These are phyloP conservation scores for Cordyceps militaris DNA, from an alignment of 2,329 filamentous ascomycete species.

Conservation along the genomic window DNA sequence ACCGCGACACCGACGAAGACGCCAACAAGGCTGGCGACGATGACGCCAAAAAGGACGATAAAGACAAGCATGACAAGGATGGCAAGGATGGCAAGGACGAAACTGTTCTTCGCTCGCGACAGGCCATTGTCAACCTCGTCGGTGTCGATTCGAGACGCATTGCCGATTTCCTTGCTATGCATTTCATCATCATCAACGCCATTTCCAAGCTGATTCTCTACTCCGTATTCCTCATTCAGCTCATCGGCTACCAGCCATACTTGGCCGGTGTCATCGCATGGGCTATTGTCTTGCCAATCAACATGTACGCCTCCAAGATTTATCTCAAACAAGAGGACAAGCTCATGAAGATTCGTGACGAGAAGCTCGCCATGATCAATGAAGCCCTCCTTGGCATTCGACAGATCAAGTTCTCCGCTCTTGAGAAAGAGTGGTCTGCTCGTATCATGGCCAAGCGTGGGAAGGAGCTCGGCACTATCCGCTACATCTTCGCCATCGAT, in stretches of 20 bases:
- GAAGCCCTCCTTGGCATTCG: constrained; percentile 73
- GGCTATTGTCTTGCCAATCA: constrained; percentile 58
- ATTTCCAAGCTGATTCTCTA: constrained; percentile 58
- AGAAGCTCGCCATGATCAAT: constrained; percentile 68
- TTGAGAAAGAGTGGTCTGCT: constrained; percentile 67
- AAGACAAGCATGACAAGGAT: constrained; percentile 33
- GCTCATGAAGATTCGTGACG: constrained; percentile 69
- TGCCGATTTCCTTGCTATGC: constrained; percentile 59
- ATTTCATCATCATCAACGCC: constrained; percentile 57
- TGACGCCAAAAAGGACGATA: constrained; percentile 30
- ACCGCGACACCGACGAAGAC: constrained; percentile 26
- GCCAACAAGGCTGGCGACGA: constrained; percentile 18
- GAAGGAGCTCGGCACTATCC: constrained; percentile 59
- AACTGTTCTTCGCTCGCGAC: constrained; percentile 41
- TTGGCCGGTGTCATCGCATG: constrained; percentile 59
- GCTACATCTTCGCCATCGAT: constrained; percentile 59
- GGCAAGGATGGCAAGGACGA: constrained; percentile 41
- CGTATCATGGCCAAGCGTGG: constrained; percentile 58
- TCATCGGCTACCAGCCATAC: constrained; percentile 67
- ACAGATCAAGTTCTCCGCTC: constrained; percentile 77
- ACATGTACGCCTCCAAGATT: constrained; percentile 57
- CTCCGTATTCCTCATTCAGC: constrained; percentile 56
- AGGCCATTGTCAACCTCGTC: constrained; percentile 70
- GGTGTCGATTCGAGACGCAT: constrained; percentile 68
- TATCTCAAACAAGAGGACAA: constrained; percentile 59